Percentiles rank a stretch among this genome's conserved stretches.
These are phyloP conservation scores for Diaporthe sp. DNA, from an alignment of 2,329 filamentous ascomycete species.

Conservation along the genomic window DNA sequence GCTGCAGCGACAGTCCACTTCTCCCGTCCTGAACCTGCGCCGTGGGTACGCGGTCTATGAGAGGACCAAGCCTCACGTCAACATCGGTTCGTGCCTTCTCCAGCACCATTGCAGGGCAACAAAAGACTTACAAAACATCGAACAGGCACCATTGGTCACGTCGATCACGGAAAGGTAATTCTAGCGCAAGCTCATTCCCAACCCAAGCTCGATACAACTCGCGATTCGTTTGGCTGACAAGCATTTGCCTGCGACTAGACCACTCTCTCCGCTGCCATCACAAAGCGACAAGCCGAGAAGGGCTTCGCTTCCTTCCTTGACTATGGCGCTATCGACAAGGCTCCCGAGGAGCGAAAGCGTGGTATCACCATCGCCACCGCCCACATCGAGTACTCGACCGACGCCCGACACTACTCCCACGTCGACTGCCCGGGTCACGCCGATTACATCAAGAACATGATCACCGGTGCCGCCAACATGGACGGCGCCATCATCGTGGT, in stretches of 20 bases:
- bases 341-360: constrained; percentile 98
- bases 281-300: constrained; percentile 96
- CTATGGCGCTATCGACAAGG: constrained; percentile 98
- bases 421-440: constrained; percentile 99
- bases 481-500: constrained; percentile 99
- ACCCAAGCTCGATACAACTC: neutral
- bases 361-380: constrained; percentile 99
- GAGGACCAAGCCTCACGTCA: constrained; percentile 96
- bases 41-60: constrained; percentile 80
- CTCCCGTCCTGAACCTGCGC: constrained; percentile 75
- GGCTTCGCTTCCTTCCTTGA: constrained; percentile 95
- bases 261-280: constrained; percentile 97
- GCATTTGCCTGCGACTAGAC: constrained; percentile 71
- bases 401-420: constrained; percentile 96
- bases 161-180: constrained; percentile 97
- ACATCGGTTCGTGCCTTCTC: constrained; percentile 78
- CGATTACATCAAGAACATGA: constrained; percentile 99
- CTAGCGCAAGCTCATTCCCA: neutral
- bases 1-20: constrained; percentile 78
- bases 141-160: constrained; percentile 94
- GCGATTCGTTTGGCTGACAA: constrained; percentile 41
- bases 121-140: constrained; percentile 39
- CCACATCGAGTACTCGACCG: constrained; percentile 98
- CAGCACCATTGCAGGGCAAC: constrained; percentile 38
- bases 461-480: constrained; percentile 99